Evolutionary conservation across 306 rosid genomes (phyloP).

Genomic region (Canavalia gladiata): DNA sequence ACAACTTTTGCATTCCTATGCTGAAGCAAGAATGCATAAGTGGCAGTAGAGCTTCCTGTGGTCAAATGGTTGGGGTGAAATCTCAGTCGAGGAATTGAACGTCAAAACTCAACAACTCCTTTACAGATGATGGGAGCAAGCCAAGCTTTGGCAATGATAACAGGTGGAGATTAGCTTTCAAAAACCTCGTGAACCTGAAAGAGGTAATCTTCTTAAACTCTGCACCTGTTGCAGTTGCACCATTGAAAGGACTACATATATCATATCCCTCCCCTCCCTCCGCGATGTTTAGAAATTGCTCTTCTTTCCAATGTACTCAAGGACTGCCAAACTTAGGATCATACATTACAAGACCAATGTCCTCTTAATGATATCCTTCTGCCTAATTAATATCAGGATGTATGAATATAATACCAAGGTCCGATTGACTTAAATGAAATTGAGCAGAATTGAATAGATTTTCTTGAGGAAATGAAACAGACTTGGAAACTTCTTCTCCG

Average conservation of each 20-base stretch:
- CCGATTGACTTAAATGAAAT: too few species aligned
- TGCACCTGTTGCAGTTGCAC: conserved; percentile 45
- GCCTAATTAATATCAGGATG: too few species aligned
- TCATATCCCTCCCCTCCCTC: too few species aligned
- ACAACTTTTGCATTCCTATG: conserved; percentile 88
- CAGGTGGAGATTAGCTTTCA: conserved; percentile 92
- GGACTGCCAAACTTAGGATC: too few species aligned
- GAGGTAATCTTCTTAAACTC: conserved; percentile 68
- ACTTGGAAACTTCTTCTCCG: too few species aligned
- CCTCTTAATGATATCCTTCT: too few species aligned
- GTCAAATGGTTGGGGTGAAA: conserved; percentile 89
- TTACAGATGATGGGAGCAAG: conserved; percentile 72
- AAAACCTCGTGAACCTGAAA: conserved; percentile 84
- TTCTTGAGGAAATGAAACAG: too few species aligned
- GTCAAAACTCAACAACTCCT: conserved; percentile 76
- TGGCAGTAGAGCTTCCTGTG: conserved; percentile 89
- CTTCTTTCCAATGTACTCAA: too few species aligned
- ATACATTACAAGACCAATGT: too few species aligned
- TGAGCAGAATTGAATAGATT: too few species aligned
- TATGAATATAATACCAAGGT: too few species aligned
- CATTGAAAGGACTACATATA: not conserved
- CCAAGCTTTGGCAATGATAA: conserved; percentile 89
- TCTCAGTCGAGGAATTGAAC: conserved; percentile 79
- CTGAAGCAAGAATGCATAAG: conserved; percentile 90
- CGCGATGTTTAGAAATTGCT: too few species aligned